These are phyloP conservation scores for Neocallimastix lanati DNA, from an alignment of 192 early-diverging fungal genomes.

Conservation along the genomic window DNA sequence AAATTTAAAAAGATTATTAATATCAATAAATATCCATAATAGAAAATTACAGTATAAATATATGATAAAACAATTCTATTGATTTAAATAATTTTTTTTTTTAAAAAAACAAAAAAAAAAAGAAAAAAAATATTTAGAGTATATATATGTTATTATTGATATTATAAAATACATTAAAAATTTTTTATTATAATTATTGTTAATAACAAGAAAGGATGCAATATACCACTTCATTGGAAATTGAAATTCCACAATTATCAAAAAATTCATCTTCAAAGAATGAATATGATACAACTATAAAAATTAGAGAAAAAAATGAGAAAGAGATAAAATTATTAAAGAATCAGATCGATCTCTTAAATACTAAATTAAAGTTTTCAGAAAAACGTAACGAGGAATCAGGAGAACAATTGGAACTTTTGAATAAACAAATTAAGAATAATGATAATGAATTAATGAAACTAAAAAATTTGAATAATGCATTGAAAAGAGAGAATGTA, in stretches of 20 bases:
- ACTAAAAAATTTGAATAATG: not conserved
- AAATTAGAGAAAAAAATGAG: not conserved
- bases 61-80: too few relatives aligned
- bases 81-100: too few relatives aligned
- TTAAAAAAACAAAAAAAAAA: too few relatives aligned
- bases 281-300: not conserved
- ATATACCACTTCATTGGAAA: not conserved
- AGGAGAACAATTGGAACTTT: not conserved
- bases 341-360: not conserved
- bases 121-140: too few relatives aligned
- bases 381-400: not conserved
- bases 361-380: not conserved
- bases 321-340: not conserved
- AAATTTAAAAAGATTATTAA: too few relatives aligned
- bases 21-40: too few relatives aligned
- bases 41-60: too few relatives aligned
- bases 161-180: too few relatives aligned
- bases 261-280: not conserved
- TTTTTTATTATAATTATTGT: too few relatives aligned
- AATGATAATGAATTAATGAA: not conserved
- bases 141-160: too few relatives aligned
- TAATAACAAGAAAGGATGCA: not conserved
- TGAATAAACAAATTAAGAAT: not conserved
- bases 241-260: not conserved
- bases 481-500: not conserved